Conservation (phyloP, 495 filamentous ascomycete genomes). For the Lineolata rhizophorae region DNA sequence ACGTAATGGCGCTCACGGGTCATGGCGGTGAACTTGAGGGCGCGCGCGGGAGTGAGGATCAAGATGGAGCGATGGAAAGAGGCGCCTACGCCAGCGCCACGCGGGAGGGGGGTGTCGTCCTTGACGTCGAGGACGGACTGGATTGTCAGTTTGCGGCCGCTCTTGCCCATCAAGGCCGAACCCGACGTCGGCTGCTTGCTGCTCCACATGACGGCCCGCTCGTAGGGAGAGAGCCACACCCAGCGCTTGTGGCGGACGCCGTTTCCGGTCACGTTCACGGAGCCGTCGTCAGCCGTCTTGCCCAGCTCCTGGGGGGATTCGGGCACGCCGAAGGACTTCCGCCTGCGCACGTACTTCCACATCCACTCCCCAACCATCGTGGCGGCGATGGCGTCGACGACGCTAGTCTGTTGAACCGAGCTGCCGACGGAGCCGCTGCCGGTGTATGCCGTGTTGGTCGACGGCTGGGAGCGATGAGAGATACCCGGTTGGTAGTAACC, state of each 20-base stretch:
- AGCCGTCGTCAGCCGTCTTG: constrained; percentile 21
- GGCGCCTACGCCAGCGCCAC: constrained; percentile 29
- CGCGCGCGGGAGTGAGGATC: constrained; percentile 79
- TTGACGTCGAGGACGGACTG: constrained; percentile 94
- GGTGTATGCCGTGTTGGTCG: constrained; percentile 25
- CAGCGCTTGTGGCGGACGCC: constrained; percentile 77
- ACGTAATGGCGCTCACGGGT: constrained; percentile 75
- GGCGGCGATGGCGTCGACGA: constrained; percentile 94
- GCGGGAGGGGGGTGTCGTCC: constrained; percentile 77
- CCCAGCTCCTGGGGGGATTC: constrained; percentile 29
- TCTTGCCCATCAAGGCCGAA: constrained; percentile 79
- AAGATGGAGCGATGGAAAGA: constrained; percentile 87
- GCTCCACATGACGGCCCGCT: constrained; percentile 92
- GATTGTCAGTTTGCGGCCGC: constrained; percentile 79
- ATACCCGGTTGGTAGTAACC: constrained; percentile 16
- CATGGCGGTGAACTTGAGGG: constrained; percentile 82
- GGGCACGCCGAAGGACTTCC: constrained; percentile 67
- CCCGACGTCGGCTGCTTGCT: constrained; percentile 87
- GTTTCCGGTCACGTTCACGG: constrained; percentile 30
- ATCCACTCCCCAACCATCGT: constrained; percentile 99
- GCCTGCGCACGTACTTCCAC: constrained; percentile 90
- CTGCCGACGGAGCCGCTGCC: constrained; percentile 32
- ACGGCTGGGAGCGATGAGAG: constrained; percentile 27
- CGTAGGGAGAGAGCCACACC: constrained; percentile 96
- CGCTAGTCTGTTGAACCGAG: constrained; percentile 45